Conservation (phyloP, 805 yeast genomes). For the Yarrowia deformans region DNA sequence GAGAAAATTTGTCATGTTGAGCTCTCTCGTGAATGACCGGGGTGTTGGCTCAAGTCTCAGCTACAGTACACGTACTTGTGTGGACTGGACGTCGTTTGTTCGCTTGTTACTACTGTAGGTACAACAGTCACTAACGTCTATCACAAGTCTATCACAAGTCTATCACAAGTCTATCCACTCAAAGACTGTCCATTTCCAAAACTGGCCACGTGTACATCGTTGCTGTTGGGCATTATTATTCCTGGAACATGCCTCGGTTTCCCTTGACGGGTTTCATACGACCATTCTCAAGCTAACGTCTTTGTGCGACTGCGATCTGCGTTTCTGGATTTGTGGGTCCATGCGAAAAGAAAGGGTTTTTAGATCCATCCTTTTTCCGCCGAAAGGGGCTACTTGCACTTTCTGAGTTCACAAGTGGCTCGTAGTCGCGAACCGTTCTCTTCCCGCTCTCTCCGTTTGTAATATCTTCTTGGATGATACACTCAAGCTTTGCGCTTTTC, state of each 20-base stretch:
- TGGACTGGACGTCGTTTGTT: too few species aligned
- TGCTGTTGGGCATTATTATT: not conserved
- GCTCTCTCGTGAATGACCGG: too few species aligned
- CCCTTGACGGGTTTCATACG: not conserved
- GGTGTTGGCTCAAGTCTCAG: too few species aligned
- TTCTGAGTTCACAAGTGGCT: not conserved
- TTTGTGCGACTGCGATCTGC: not conserved
- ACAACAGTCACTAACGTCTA: not conserved
- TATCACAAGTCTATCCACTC: not conserved
- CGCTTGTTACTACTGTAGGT: too few species aligned
- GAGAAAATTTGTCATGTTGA: too few species aligned
- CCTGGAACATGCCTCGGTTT: not conserved
- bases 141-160: not conserved
- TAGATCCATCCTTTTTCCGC: not conserved
- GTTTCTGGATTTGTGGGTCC: slow-evolving; percentile 5
- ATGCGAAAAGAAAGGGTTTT: too few species aligned
- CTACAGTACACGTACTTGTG: too few species aligned
- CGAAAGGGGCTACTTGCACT: too few species aligned
- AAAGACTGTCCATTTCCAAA: too few species aligned
- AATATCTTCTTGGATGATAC: not conserved
- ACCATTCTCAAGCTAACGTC: not conserved
- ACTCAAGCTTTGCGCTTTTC: not conserved
- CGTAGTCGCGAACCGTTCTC: too few species aligned
- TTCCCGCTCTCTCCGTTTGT: too few species aligned
- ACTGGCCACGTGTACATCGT: not conserved